Evolutionary conservation across 306 rosid genomes (phyloP), one percentile per base, ranked within the genome.

Genomic region (Neltuma alba): DNA sequence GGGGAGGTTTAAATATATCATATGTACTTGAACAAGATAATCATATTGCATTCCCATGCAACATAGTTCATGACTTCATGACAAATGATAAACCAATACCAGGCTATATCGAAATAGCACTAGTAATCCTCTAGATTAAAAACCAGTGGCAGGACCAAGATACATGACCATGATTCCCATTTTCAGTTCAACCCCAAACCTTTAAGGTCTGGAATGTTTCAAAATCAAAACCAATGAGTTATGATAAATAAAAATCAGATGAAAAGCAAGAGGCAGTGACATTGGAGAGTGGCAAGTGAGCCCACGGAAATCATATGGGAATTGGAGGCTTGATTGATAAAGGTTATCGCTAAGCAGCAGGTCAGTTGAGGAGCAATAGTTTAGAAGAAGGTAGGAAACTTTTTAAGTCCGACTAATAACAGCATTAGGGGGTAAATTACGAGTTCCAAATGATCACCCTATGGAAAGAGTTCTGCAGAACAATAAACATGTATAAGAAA

Each of bases 381-480:
- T 68, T 68, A 60, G 41, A 78, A 74, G n/a, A n/a, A n/a, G n/a
- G n/a, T n/a, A 74, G 78, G 65, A 52, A 81, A 77, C 44, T 73
- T 73, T 27, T 34, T 14, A 23, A 58, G 33, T 76, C 54, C 13
- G 7, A 75, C 31, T 33, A 84, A 84, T 73, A 75, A 52, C 34
- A 34, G 30, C 44, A 54, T 63, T 52, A 76, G 38, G 42, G 61
- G 23, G 54, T 34, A 48, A 48, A 52, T 69, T 62, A 38, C 31
- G 37, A 42, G 48, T 68, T 70, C 18, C 54, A 66, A 12, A 52
- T 47, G 52, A 33, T 21, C 63, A 75, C 67, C 25, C 47, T 61
- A 12, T 57, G 60, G 41, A 21, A 58, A 84, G 31, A 72, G 27
- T 71, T 66, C 67, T 79, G 16, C 47, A 61, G 74, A 63, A 45